These are phyloP conservation scores for Cercospora nicotianae DNA, from an alignment of 2,329 filamentous ascomycete species.

Conservation along the genomic window DNA sequence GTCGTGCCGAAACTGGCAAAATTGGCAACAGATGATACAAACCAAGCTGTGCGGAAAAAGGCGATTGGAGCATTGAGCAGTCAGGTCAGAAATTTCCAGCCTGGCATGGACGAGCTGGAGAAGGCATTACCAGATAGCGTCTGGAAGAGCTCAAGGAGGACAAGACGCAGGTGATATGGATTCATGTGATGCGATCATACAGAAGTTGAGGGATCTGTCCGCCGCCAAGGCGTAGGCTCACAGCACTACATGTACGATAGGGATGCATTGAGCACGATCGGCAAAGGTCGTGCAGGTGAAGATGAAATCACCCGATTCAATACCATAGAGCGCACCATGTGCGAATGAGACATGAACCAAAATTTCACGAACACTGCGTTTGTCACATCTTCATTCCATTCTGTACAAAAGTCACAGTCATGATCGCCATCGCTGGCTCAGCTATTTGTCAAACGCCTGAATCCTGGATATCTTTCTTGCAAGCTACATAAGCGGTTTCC, in stretches of 20 bases:
- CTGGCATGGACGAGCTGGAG: constrained; percentile 64
- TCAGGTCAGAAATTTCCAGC: constrained; percentile 84
- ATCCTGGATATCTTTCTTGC: not conserved
- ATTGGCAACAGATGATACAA: constrained; percentile 61
- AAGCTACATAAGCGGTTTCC: constrained; percentile 2
- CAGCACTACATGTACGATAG: constrained; percentile 1
- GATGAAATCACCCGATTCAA: not conserved
- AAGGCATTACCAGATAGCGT: constrained; percentile 65
- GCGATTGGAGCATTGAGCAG: constrained; percentile 86
- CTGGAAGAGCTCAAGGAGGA: constrained; percentile 53
- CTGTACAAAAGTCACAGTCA: not conserved
- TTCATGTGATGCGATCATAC: constrained; percentile 61
- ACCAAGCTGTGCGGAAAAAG: constrained; percentile 72
- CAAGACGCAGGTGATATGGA: constrained; percentile 89
- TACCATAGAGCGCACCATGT: constrained; percentile 6
- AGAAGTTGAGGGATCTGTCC: constrained; percentile 36
- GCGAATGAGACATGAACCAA: constrained; percentile 11
- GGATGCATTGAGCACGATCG: not conserved
- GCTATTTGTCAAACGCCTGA: not conserved
- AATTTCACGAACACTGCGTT: not conserved
- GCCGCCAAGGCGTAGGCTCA: constrained; percentile 17
- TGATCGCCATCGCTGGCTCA: not conserved
- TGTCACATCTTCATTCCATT: not conserved
- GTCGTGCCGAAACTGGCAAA: constrained; percentile 70
- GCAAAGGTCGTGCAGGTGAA: not conserved